phyloP scores from a whole-genome alignment of 2,329 filamentous ascomycete species.

The Sporothrix luriei region DNA sequence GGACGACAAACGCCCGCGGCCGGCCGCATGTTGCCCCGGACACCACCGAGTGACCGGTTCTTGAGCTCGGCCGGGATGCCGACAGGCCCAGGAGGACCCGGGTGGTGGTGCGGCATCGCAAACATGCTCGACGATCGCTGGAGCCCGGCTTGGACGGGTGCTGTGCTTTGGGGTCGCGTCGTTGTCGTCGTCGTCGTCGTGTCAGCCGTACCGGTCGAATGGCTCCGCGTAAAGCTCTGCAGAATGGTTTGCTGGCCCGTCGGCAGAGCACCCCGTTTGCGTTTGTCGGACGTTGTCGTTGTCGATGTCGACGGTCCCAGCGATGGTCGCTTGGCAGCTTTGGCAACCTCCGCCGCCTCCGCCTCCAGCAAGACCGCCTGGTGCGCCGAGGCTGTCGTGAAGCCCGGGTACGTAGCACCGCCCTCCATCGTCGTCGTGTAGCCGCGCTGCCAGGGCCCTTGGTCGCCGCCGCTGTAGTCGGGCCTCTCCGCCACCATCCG shows the following conservation, averaged over 20 bases:
- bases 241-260: constrained; percentile 29
- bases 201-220: constrained; percentile 3
- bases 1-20: not conserved
- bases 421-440: constrained; percentile 66
- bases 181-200: not conserved
- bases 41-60: constrained; percentile 49
- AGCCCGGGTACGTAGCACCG: constrained; percentile 52
- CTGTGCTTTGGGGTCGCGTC: too few relatives aligned
- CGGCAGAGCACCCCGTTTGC: constrained; percentile 6
- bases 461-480: constrained; percentile 22
- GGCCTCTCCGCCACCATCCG: constrained; percentile 33
- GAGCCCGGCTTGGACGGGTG: constrained; percentile 20
- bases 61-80: constrained; percentile 43
- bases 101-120: not conserved
- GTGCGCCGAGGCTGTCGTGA: constrained; percentile 64
- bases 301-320: not conserved
- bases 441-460: constrained; percentile 45
- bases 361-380: constrained; percentile 46
- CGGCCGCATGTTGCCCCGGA: constrained; percentile 39
- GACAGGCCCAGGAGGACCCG: constrained; percentile 6
- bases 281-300: not conserved
- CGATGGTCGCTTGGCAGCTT: constrained; percentile 41
- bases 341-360: constrained; percentile 30
- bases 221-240: constrained; percentile 30
- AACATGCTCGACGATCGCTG: not conserved